A percentile compares a stretch with the other conserved stretches of the same genome.
Conservation (phyloP, 1,139 yeast genomes). For the Protomyces inouyei region DNA sequence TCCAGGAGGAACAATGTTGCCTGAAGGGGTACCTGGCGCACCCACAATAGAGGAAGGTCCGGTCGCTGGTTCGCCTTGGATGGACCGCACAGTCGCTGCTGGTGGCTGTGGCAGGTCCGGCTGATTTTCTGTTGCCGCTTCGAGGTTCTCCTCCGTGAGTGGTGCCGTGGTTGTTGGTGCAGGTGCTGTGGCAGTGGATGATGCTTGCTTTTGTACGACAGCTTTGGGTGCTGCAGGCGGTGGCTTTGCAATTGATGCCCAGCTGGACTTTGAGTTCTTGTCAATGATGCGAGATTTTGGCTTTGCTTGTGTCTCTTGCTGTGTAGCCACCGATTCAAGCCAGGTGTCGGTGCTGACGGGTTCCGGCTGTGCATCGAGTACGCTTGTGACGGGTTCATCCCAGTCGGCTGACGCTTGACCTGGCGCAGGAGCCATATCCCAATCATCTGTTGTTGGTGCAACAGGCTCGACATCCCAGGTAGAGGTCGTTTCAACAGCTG, state of each 20-base stretch:
- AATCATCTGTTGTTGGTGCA: neutral
- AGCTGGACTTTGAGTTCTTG: constrained; percentile 21
- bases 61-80: constrained; percentile 23
- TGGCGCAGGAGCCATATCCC: neutral
- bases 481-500: neutral
- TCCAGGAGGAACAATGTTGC: constrained; percentile 5
- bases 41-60: constrained; percentile 15
- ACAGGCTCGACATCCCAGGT: neutral
- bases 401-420: neutral
- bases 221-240: neutral
- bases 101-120: constrained; percentile 17
- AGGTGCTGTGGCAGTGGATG: neutral
- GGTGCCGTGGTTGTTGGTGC: constrained; percentile 1
- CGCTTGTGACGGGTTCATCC: neutral
- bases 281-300: constrained; percentile 22
- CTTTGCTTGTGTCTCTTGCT: constrained; percentile 1
- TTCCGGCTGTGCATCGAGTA: neutral
- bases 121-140: constrained; percentile 21
- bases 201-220: neutral
- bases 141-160: constrained; percentile 18
- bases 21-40: constrained; percentile 8
- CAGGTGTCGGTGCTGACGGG: neutral
- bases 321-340: neutral
- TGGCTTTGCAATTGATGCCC: constrained; percentile 24
- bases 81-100: constrained; percentile 14